phyloP scores from a whole-genome alignment of 495 filamentous ascomycete genomes.

The Cercophora samala region DNA sequence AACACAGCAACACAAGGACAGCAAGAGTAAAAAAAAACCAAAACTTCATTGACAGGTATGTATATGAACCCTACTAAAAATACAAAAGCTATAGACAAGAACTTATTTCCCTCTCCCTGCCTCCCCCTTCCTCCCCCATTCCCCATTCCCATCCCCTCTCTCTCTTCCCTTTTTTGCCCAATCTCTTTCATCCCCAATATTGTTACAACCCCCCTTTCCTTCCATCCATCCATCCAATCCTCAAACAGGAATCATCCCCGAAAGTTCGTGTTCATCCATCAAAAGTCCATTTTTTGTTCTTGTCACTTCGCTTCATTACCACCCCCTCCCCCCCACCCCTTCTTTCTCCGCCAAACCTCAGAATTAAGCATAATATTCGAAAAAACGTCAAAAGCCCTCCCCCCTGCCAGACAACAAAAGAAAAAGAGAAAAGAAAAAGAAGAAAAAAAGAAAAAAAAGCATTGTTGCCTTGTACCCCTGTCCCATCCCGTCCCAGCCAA shows the following conservation, averaged over 20 bases:
- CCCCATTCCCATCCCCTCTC: neutral
- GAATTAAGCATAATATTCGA: neutral
- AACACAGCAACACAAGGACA: neutral
- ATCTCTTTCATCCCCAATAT: neutral
- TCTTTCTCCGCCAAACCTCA: neutral
- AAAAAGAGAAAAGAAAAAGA: neutral
- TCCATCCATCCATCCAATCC: no score
- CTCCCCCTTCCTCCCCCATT: no score
- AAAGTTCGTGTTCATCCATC: neutral
- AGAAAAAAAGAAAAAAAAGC: neutral
- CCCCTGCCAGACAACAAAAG: neutral
- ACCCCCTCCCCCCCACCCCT: neutral
- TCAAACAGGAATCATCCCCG: no score
- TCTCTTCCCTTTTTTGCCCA: neutral
- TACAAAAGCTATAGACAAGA: constrained; percentile 4
- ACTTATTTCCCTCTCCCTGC: neutral
- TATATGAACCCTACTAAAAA: constrained; percentile 2
- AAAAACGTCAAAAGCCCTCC: constrained; percentile 8
- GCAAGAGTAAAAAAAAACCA: neutral
- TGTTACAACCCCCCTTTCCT: neutral
- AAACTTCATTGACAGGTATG: neutral
- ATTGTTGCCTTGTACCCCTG: neutral
- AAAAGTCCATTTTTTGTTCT: neutral
- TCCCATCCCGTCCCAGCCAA: neutral
- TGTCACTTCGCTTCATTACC: neutral